A percentile compares a stretch with the other conserved stretches of the same genome.
phyloP scores from a whole-genome alignment of 257 asterid species.

The Haberlea rhodopensis region DNA sequence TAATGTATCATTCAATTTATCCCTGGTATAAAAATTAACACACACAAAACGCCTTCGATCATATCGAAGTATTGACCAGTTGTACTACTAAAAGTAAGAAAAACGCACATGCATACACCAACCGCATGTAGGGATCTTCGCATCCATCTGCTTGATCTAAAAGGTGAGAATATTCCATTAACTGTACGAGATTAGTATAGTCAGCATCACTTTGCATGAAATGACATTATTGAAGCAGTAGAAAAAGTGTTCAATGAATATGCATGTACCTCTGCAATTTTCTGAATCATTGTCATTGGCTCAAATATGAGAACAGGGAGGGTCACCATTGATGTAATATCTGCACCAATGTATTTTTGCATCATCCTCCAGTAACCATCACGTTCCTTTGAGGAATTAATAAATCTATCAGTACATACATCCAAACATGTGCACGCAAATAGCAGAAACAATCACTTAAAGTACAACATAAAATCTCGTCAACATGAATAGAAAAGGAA shows the following conservation, averaged over 20 bases:
- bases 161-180: too few species aligned
- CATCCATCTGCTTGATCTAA: constrained; percentile 89
- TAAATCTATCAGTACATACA: constrained; percentile 24
- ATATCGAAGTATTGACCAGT: not conserved
- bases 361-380: too few species aligned
- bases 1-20: constrained; percentile 11
- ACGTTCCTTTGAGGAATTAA: constrained; percentile 60
- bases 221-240: too few species aligned
- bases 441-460: constrained; percentile 22
- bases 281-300: constrained; percentile 99
- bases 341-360: too few species aligned
- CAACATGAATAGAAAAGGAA: constrained; percentile 20
- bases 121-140: constrained; percentile 88
- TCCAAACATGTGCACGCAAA: constrained; percentile 7
- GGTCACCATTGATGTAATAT: too few species aligned
- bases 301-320: too few species aligned
- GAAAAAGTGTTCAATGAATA: constrained; percentile 19
- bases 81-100: too few species aligned
- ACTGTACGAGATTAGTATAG: too few species aligned
- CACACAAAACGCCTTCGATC: too few species aligned
- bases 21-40: too few species aligned
- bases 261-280: constrained; percentile 93
- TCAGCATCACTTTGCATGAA: too few species aligned
- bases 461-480: constrained; percentile 13
- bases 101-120: too few species aligned